A percentile compares a stretch with the other conserved stretches of the same genome.
Conservation (phyloP, 2,329 filamentous ascomycete genomes). For the Cryphonectria nitschkei region DNA sequence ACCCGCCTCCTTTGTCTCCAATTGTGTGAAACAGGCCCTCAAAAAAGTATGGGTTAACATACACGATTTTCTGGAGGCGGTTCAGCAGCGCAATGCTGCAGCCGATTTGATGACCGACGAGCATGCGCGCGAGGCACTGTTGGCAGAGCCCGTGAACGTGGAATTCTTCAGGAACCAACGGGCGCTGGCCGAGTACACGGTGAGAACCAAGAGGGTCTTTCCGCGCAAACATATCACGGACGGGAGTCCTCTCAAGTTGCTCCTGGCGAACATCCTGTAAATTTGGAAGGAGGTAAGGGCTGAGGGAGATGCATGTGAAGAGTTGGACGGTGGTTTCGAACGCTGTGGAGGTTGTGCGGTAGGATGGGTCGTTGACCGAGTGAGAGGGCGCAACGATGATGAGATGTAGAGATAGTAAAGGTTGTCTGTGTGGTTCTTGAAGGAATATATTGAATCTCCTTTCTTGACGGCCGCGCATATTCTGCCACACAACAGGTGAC, state of each 20-base stretch:
- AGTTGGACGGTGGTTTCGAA: background rate
- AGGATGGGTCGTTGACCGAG: background rate
- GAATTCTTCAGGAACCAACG: conserved; percentile 39
- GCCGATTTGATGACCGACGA: background rate
- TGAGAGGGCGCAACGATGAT: background rate
- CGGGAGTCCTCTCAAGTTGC: conserved; percentile 43
- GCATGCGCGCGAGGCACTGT: background rate
- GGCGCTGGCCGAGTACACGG: conserved; percentile 44
- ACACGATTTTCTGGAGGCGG: conserved; percentile 48
- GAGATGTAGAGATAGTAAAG: background rate
- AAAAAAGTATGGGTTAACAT: conserved; percentile 53
- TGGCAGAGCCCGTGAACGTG: conserved; percentile 32
- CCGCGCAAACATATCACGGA: conserved; percentile 49
- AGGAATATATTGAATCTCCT: background rate
- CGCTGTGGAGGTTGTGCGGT: background rate
- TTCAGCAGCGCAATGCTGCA: conserved; percentile 28
- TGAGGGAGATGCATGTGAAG: background rate
- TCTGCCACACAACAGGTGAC: background rate
- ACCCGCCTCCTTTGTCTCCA: background rate
- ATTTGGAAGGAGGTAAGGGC: background rate
- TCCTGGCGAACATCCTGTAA: conserved; percentile 42
- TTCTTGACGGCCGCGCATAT: background rate
- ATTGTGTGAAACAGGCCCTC: conserved; percentile 41
- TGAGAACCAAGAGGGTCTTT: conserved; percentile 43
- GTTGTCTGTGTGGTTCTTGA: background rate